phyloP scores from a whole-genome alignment of 176 grass and related monocot genomes.

The Cocos nucifera region DNA sequence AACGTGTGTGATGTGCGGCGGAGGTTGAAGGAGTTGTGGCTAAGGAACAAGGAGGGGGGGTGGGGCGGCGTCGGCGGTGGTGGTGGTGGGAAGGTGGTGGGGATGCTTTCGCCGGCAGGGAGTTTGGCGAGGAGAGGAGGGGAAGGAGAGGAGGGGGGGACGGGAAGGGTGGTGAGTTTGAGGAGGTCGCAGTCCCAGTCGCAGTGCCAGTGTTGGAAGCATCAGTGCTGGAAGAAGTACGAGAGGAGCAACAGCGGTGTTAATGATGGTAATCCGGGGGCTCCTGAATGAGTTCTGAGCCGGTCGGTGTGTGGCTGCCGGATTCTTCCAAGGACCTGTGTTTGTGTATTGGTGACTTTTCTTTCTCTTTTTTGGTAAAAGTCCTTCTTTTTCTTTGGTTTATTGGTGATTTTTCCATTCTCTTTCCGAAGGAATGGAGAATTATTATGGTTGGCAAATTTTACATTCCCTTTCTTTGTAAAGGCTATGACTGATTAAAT shows the following conservation, averaged over 20 bases:
- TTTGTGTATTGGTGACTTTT: too few relatives aligned
- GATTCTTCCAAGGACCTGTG: too few relatives aligned
- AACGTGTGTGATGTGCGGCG: slow-evolving; percentile 22
- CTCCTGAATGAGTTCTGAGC: too few relatives aligned
- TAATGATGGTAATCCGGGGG: background rate
- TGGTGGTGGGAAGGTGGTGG: too few relatives aligned
- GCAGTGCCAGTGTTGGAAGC: slow-evolving; percentile 56
- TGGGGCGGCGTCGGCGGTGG: background rate
- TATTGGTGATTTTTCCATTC: too few relatives aligned
- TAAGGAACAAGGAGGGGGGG: slow-evolving; percentile 13
- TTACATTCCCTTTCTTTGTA: too few relatives aligned
- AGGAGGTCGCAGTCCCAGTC: slow-evolving; percentile 3
- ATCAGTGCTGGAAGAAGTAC: slow-evolving; percentile 43
- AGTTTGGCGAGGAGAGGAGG: background rate
- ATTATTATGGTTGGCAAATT: too few relatives aligned
- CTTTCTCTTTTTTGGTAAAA: too few relatives aligned
- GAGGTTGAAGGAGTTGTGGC: slow-evolving; percentile 37
- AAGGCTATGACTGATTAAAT: too few relatives aligned
- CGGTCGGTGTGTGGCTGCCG: too few relatives aligned
- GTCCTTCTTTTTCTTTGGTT: too few relatives aligned
- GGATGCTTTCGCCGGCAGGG: background rate
- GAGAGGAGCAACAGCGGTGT: slow-evolving; percentile 9
- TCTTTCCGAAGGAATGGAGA: too few relatives aligned
- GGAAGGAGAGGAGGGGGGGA: slow-evolving; percentile 17
- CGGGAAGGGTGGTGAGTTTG: slow-evolving; percentile 31